Evolutionary conservation across 495 filamentous ascomycete species (phyloP).

Genomic region (Mytilinidion resinicola): DNA sequence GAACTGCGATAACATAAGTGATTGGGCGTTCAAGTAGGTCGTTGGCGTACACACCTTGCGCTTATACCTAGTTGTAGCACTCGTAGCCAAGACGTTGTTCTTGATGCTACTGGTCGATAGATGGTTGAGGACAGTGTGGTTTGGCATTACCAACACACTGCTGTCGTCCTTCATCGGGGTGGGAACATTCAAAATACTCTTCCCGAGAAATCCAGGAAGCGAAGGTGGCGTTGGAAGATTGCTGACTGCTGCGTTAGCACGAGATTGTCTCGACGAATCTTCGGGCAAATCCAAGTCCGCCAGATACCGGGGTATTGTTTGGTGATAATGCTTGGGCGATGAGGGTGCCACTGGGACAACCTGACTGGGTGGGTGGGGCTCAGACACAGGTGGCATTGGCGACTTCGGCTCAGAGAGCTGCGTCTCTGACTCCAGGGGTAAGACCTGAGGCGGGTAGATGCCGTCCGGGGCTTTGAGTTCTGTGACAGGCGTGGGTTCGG

Average conservation of each 20-base stretch:
- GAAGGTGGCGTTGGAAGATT: conserved; percentile 76
- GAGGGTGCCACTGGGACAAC: conserved; percentile 15
- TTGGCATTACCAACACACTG: conserved; percentile 90
- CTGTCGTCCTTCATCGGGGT: conserved; percentile 95
- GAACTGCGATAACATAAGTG: conserved; percentile 54
- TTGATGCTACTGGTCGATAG: conserved; percentile 98
- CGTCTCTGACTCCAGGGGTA: conserved; percentile 25
- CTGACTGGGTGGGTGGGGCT: not conserved
- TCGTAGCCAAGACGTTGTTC: conserved; percentile 90
- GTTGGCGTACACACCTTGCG: conserved; percentile 62
- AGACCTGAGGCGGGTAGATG: conserved; percentile 23
- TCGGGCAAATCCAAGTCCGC: conserved; percentile 79
- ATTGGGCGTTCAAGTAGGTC: too few relatives aligned
- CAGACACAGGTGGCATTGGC: not conserved
- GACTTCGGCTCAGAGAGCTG: conserved; percentile 3
- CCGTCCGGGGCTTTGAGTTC: conserved; percentile 30
- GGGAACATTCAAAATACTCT: conserved; percentile 86
- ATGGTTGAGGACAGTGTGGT: conserved; percentile 95
- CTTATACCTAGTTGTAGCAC: conserved; percentile 92
- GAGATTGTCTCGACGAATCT: conserved; percentile 61
- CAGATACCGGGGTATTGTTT: conserved; percentile 74
- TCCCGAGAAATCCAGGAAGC: conserved; percentile 84
- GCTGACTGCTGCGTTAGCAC: conserved; percentile 61
- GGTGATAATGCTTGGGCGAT: conserved; percentile 47
- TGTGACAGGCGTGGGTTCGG: conserved; percentile 31